phyloP scores from a whole-genome alignment of 495 filamentous ascomycete species.

The Tirmania nivea region DNA sequence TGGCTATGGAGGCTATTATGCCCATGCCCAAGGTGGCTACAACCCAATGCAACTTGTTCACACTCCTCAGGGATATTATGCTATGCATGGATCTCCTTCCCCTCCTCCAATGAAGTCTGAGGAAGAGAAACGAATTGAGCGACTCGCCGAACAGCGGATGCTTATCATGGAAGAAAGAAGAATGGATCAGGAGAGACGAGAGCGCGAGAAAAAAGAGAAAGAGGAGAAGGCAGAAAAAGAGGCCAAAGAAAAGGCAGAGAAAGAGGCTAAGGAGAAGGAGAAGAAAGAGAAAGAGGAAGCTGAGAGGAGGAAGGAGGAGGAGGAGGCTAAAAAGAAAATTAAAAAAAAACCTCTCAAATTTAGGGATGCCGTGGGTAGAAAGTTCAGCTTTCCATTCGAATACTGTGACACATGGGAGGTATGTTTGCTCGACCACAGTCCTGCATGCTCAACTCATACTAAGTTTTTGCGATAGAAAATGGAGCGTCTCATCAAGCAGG shows the following conservation, averaged over 20 bases:
- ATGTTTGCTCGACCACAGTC: constrained; percentile 8
- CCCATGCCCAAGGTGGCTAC: not conserved
- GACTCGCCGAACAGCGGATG: not conserved
- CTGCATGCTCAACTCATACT: not conserved
- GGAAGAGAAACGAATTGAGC: constrained; percentile 14
- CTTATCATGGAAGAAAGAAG: not conserved
- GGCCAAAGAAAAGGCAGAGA: constrained; percentile 16
- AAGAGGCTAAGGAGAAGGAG: constrained; percentile 21
- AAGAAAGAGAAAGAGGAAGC: constrained; percentile 15
- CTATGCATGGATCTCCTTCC: not conserved
- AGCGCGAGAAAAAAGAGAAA: constrained; percentile 14
- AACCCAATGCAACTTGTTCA: not conserved
- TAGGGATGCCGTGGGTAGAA: constrained; percentile 42
- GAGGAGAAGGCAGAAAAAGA: constrained; percentile 21
- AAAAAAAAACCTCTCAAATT: constrained; percentile 36
- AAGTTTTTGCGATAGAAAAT: constrained; percentile 25
- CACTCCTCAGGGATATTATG: not conserved
- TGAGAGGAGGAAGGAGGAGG: constrained; percentile 29
- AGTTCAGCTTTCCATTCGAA: constrained; percentile 42
- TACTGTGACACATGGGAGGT: constrained; percentile 45
- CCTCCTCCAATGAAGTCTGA: constrained; percentile 12
- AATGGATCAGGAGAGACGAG: constrained; percentile 13
- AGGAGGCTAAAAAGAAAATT: constrained; percentile 28
- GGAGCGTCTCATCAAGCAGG: constrained; percentile 30
- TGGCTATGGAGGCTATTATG: not conserved